Evolutionary conservation across 768 basidiomycete genomes (phyloP).

Genomic region (Phylloporus sp.): DNA sequence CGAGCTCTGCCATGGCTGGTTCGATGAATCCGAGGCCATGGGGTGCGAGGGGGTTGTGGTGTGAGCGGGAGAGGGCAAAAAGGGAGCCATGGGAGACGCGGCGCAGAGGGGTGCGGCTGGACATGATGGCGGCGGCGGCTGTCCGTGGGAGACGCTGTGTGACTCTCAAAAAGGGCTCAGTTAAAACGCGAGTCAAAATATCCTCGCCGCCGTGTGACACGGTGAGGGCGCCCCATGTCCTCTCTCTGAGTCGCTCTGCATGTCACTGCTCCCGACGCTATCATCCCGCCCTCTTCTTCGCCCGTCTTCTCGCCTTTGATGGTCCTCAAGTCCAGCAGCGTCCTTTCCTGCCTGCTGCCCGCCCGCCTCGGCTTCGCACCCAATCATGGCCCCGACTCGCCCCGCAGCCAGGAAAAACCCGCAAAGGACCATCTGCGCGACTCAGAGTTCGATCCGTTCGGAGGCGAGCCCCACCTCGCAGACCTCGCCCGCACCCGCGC

Average conservation of each 20-base stretch:
- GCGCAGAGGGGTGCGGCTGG: slow-evolving; percentile 64
- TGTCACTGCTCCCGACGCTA: slow-evolving; percentile 5
- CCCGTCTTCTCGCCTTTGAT: slow-evolving; percentile 19
- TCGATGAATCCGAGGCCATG: slow-evolving; percentile 83
- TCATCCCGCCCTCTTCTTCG: not conserved
- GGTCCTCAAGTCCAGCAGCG: slow-evolving; percentile 32
- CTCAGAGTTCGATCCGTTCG: slow-evolving; percentile 28
- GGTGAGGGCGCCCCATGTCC: slow-evolving; percentile 8
- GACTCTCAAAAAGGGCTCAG: slow-evolving; percentile 3
- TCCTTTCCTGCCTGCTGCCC: slow-evolving; percentile 35
- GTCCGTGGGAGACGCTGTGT: slow-evolving; percentile 14
- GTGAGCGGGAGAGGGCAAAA: slow-evolving; percentile 74
- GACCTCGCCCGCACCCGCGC: slow-evolving; percentile 26
- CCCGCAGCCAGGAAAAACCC: slow-evolving; percentile 10
- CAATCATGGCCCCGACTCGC: slow-evolving; percentile 11
- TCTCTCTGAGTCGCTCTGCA: slow-evolving; percentile 13
- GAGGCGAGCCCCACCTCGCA: slow-evolving; percentile 21
- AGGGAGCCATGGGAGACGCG: slow-evolving; percentile 92
- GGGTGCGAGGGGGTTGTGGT: slow-evolving; percentile 63
- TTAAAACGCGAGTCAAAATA: slow-evolving; percentile 2
- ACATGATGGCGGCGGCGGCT: not conserved
- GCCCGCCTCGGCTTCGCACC: slow-evolving; percentile 32
- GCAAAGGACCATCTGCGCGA: slow-evolving; percentile 46
- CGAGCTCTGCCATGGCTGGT: slow-evolving; percentile 77
- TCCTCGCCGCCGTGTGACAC: slow-evolving; percentile 17